Conservation (phyloP, 768 basidiomycete species). For the Mrakia hoshinonis region DNA sequence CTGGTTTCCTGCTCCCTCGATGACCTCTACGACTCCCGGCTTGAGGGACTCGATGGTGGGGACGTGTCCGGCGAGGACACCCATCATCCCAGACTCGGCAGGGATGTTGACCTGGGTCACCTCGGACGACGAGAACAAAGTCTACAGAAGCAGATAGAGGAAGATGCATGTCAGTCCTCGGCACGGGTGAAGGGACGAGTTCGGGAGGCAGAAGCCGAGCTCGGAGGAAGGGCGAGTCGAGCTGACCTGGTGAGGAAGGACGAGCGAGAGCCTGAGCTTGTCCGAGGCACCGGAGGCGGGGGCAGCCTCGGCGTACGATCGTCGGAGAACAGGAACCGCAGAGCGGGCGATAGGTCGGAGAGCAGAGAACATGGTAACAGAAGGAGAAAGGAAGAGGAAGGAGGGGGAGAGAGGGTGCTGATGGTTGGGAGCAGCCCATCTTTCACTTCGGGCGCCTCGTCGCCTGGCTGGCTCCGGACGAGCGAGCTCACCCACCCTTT, state of each 20-base stretch:
- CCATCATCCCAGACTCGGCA: slow-evolving; percentile 95
- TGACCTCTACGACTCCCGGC: slow-evolving; percentile 88
- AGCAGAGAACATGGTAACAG: slow-evolving; percentile 14
- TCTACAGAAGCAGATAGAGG: slow-evolving; percentile 45
- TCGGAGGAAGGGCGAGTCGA: not conserved
- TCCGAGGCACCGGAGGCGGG: slow-evolving; percentile 45
- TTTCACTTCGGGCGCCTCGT: too few species aligned
- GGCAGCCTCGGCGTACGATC: slow-evolving; percentile 84
- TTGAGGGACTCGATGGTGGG: slow-evolving; percentile 92
- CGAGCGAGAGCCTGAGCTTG: slow-evolving; percentile 85
- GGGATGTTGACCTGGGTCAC: slow-evolving; percentile 93
- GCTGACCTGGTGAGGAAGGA: slow-evolving; percentile 87
- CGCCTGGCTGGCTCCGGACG: too few species aligned
- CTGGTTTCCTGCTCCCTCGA: slow-evolving; percentile 59
- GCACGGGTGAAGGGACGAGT: not conserved
- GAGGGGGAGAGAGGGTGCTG: not conserved
- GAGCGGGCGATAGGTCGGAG: slow-evolving; percentile 21
- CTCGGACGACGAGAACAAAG: slow-evolving; percentile 81
- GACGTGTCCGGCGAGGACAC: slow-evolving; percentile 97
- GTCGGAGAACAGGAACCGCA: slow-evolving; percentile 47
- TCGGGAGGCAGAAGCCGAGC: not conserved
- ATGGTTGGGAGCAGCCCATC: not conserved
- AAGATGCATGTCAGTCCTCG: not conserved
- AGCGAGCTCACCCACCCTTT: not conserved
- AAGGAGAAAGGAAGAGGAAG: not conserved